Evolutionary conservation across 306 rosid genomes (phyloP), one percentile per base, ranked within the genome.

Genomic region (Ammopiptanthus mongolicus): DNA sequence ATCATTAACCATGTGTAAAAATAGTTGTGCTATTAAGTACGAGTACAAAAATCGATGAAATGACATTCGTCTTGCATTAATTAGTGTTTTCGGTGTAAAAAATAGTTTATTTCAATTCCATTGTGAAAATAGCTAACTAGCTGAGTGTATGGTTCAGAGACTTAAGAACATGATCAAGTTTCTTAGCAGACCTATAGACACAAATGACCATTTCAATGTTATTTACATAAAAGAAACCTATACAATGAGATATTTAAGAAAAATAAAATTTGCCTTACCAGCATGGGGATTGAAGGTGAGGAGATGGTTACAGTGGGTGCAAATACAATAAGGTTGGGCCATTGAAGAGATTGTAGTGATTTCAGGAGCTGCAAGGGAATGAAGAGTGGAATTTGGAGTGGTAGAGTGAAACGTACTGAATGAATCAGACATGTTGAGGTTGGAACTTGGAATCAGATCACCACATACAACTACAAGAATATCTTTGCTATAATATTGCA

Each of bases 361-460:
- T 71, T 77, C 76, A 9, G 85, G 65, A 66, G 78, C 10, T 31
- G 79, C 71, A 60, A 70, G 65, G 53, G 75, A 70, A 71, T 56
- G 56, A 59, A 37, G 57, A 31, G 69, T 62, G 65, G 81, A 46
- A 44, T 80, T 83, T 63, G 82, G 67, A 59, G 79, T 52, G 42
- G 74, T 17, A 58, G 84, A 71, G 34, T 73, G 76, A 56, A 81
- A 67, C 23, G 62, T 74, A 69, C 31, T 53, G 70, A 80, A 65
- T 64, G 87, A 78, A 67, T 80, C 73, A 55, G 87, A 81, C 81
- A 81, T 82, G 21, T 53, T 78, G 67, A 64, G 57, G 57, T n/a
- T 29, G 15, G 53, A 61, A 70, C 37, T n/a, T 29, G 34, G 61
- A 61, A 70, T 47, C 37, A 44, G 60, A 50, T 66, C 5, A 28